Base-by-base conservation (phyloP, 139 green algal genomes). In the Trebouxia sp. region DNA sequence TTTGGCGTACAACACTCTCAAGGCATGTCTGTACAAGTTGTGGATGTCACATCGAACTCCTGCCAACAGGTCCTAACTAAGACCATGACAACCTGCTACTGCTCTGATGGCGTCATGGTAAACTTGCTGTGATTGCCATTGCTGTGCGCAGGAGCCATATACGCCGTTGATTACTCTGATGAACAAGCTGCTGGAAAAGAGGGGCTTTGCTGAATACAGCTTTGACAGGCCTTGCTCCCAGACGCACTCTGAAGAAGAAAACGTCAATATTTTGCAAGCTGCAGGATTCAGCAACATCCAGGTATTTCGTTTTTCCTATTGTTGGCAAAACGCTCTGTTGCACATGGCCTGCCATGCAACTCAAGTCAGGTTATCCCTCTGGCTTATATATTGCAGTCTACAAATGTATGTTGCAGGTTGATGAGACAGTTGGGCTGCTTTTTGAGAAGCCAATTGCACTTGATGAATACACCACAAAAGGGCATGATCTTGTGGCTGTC, bases 1-100 rank as follows among this genome's bases (percentile, higher is more conserved):
- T 38, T 39, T 77, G 10, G 67, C 41, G 6, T 77, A 56, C 67
- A 77, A 77, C 39, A 77, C 41, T 56, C 67, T 11, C 26, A 10
- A 77, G 67, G 67, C 55, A 35, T 14, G 20, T 12, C 22, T 14
- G 12, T 51, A 17, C 55, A 41, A 12, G 32, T 32, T 65, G 32
- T 37, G n/a, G 5, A 65, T 15, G 22, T 12, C 12, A 37, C n/a
- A 35, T 65, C 24, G 32, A 10, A 37, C 24, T 15, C 24, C 11
- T 65, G 55, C 55, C 0, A 37, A 37, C 22, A 15, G 0, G n/a
- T n/a, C n/a, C n/a, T n/a, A n/a, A n/a, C 47, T 53, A 5, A 53
- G 3, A 53, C 14, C 47, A 53, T 26, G 1, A 6, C 15, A 4
- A 1, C 1, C 15, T 53, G 47, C 47, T 17, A 14, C 47, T 53